Conservation (phyloP, 768 basidiomycete species). For the Mycena kentingensis region DNA sequence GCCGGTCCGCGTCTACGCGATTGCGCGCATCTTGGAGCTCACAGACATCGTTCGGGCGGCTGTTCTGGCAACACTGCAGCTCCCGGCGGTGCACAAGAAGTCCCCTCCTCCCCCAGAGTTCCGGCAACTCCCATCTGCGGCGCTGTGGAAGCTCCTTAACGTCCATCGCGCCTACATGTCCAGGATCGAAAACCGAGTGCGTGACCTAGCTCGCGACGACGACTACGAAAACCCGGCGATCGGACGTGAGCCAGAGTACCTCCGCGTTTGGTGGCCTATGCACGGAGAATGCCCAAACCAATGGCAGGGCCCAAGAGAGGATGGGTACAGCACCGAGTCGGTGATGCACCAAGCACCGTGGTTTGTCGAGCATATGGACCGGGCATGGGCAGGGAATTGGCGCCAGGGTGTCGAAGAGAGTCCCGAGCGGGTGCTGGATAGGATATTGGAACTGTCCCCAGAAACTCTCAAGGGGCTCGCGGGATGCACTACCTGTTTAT, state of each 20-base stretch:
- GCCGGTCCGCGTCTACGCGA: not conserved
- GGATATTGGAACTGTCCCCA: not conserved
- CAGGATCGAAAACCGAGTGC: not conserved
- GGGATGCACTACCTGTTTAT: not conserved
- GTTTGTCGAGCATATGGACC: not conserved
- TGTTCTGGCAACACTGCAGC: not conserved
- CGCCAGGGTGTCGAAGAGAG: no score
- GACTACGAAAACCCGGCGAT: not conserved
- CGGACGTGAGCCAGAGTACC: not conserved
- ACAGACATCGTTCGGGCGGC: not conserved
- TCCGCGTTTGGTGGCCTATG: not conserved
- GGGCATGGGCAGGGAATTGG: not conserved
- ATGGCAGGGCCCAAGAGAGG: no score
- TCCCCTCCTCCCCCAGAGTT: not conserved
- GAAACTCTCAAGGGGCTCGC: not conserved
- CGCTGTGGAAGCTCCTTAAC: not conserved
- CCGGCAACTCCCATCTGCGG: not conserved
- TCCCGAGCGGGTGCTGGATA: no score
- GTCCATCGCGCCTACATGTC: not conserved
- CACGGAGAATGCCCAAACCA: not conserved
- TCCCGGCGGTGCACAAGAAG: slow-evolving; percentile 2
- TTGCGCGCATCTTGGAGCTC: not conserved
- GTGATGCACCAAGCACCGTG: not conserved
- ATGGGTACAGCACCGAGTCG: no score
- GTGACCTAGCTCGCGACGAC: not conserved